A percentile compares a stretch with the other conserved stretches of the same genome.
These are phyloP conservation scores for Cryptococcus wingfieldii DNA, from an alignment of 1,284 basidiomycete genomes.

Conservation along the genomic window DNA sequence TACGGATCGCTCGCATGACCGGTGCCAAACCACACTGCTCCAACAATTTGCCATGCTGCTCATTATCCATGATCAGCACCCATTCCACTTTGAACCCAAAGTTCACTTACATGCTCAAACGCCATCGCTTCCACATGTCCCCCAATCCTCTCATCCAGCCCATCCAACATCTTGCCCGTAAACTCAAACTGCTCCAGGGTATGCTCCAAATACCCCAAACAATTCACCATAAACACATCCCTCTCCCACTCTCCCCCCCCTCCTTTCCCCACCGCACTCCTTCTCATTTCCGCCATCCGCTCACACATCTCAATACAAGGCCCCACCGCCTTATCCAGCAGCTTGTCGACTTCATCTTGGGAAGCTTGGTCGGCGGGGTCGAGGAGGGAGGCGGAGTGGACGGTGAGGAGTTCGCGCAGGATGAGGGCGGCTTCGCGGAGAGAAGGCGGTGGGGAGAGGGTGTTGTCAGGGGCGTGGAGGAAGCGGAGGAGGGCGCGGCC, in stretches of 20 bases:
- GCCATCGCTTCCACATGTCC: constrained; percentile 63
- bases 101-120: constrained; percentile 69
- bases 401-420: constrained; percentile 78
- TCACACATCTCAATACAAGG: constrained; percentile 74
- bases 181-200: constrained; percentile 70
- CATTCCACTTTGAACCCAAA: neutral
- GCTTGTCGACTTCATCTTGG: constrained; percentile 58
- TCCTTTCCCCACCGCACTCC: constrained; percentile 43
- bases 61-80: neutral
- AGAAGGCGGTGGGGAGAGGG: constrained; percentile 68
- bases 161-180: constrained; percentile 59
- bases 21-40: constrained; percentile 68
- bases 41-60: constrained; percentile 67
- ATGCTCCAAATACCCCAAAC: constrained; percentile 70
- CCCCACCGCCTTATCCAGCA: constrained; percentile 75
- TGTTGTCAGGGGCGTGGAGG: constrained; percentile 69
- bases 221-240: constrained; percentile 77
- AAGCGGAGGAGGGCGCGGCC: constrained; percentile 68
- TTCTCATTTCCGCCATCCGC: constrained; percentile 62
- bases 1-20: constrained; percentile 58
- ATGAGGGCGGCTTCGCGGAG: constrained; percentile 78
- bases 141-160: constrained; percentile 62
- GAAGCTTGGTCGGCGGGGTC: constrained; percentile 46
- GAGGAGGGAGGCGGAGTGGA: constrained; percentile 77
- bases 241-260: constrained; percentile 65